Percentiles rank a stretch among this genome's conserved stretches.
Evolutionary conservation across 768 basidiomycete genomes (phyloP).

Genomic region (Amanita muscaria): DNA sequence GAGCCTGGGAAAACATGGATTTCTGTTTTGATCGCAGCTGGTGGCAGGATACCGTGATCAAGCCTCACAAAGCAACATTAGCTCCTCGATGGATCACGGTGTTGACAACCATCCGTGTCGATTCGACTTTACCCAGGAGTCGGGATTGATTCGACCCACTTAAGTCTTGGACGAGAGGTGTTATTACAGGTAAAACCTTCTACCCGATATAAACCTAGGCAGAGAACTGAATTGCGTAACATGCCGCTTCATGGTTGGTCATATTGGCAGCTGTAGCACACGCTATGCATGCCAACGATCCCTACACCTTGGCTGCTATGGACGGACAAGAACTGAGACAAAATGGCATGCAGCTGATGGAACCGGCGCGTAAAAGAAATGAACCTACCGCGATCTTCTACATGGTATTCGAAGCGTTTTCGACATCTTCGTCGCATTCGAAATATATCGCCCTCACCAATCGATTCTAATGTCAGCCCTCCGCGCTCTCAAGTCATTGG

Average conservation of each 20-base stretch:
- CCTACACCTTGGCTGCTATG: constrained; percentile 69
- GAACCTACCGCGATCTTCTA: constrained; percentile 83
- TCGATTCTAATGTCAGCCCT: constrained; percentile 53
- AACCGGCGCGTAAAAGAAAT: constrained; percentile 22
- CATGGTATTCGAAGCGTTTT: constrained; percentile 86
- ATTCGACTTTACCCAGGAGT: constrained; percentile 76
- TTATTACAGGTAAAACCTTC: constrained; percentile 66
- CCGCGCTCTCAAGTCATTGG: constrained; percentile 71
- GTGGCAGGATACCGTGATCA: too few relatives aligned
- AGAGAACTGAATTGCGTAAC: constrained; percentile 44
- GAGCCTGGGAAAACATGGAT: too few relatives aligned
- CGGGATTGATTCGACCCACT: constrained; percentile 77
- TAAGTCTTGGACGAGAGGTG: constrained; percentile 85
- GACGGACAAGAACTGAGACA: constrained; percentile 51
- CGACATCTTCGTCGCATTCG: constrained; percentile 53
- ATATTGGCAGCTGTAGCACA: constrained; percentile 82
- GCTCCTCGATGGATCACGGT: constrained; percentile 83
- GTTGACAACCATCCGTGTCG: constrained; percentile 78
- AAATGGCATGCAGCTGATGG: constrained; percentile 17
- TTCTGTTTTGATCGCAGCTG: too few relatives aligned
- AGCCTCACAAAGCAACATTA: constrained; percentile 67
- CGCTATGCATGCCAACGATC: constrained; percentile 63
- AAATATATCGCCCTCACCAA: constrained; percentile 34
- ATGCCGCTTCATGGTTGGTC: constrained; percentile 69
- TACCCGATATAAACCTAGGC: not conserved